These are phyloP conservation scores for Aspergillus piperis DNA, from an alignment of 2,329 filamentous ascomycete genomes.

Conservation along the genomic window DNA sequence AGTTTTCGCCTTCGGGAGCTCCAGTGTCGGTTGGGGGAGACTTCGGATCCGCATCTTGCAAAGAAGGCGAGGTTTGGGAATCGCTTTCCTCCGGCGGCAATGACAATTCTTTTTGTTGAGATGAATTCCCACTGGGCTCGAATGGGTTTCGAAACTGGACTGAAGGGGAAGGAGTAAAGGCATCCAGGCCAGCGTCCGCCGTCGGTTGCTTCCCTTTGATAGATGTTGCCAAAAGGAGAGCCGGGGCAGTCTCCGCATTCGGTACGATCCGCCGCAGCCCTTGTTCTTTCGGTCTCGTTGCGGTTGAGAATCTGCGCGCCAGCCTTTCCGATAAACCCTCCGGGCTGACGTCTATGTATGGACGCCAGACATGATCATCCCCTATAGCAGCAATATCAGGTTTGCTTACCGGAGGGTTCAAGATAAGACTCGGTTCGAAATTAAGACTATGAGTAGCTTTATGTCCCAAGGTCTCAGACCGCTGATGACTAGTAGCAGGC, in stretches of 20 bases:
- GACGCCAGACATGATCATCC: slow-evolving; percentile 35
- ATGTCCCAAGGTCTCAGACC: slow-evolving; percentile 56
- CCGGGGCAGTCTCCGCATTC: slow-evolving; percentile 47
- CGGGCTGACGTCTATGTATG: slow-evolving; percentile 40
- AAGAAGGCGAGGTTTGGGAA: slow-evolving; percentile 20
- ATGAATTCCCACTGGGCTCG: slow-evolving; percentile 14
- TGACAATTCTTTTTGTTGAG: slow-evolving; percentile 10
- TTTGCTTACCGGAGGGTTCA: slow-evolving; percentile 6
- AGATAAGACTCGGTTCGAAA: slow-evolving; percentile 29
- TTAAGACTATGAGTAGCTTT: slow-evolving; percentile 38
- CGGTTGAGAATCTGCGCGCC: slow-evolving; percentile 44
- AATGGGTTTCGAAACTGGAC: slow-evolving; percentile 39
- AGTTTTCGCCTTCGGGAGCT: slow-evolving; percentile 33
- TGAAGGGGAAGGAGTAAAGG: slow-evolving; percentile 23
- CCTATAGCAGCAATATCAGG: slow-evolving; percentile 6
- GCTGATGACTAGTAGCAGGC: slow-evolving; percentile 65
- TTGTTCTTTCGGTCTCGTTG: slow-evolving; percentile 37
- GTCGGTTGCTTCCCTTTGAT: slow-evolving; percentile 30
- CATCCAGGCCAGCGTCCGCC: slow-evolving; percentile 27
- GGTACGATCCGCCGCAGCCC: slow-evolving; percentile 48
- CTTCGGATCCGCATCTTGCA: slow-evolving; percentile 28
- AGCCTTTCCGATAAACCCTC: slow-evolving; percentile 32
- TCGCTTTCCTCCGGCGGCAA: slow-evolving; percentile 13
- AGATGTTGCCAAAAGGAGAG: slow-evolving; percentile 50
- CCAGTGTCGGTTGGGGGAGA: slow-evolving; percentile 22